phyloP scores from a whole-genome alignment of 1,284 basidiomycete genomes.

The Ganoderma lingzhi region DNA sequence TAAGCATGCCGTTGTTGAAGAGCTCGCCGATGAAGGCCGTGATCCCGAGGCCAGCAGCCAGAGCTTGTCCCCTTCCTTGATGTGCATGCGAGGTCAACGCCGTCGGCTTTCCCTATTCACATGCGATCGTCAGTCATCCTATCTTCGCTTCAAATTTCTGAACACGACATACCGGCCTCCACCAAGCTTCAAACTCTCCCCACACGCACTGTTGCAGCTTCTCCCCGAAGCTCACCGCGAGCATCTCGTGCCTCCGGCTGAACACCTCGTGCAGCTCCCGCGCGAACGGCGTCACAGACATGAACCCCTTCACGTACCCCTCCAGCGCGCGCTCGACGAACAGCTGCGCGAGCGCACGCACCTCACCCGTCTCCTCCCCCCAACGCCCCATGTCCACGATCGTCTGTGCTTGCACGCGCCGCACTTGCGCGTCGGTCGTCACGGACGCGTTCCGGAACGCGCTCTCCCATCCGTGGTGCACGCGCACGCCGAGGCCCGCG shows the following conservation, averaged over 20 bases:
- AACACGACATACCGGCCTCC: conserved; percentile 44
- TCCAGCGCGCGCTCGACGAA: conserved; percentile 34
- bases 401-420: conserved; percentile 21
- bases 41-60: conserved; percentile 40
- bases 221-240: conserved; percentile 39
- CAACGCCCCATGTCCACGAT: conserved; percentile 32
- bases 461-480: conserved; percentile 28
- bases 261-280: conserved; percentile 39
- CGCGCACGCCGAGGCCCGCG: conserved; percentile 15
- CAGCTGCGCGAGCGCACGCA: conserved; percentile 33
- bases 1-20: conserved; percentile 37
- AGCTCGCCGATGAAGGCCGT: conserved; percentile 45
- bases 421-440: conserved; percentile 18
- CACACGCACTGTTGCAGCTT: conserved; percentile 41
- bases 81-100: conserved; percentile 24
- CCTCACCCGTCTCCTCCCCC: conserved; percentile 23
- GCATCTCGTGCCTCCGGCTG: not conserved
- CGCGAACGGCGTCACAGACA: conserved; percentile 41
- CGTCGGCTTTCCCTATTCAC: conserved; percentile 21
- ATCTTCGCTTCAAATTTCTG: not conserved
- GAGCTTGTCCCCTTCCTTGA: conserved; percentile 12
- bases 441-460: conserved; percentile 28
- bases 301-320: conserved; percentile 23
- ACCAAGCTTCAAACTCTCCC: conserved; percentile 43
- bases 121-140: conserved; percentile 14